Base-by-base conservation (phyloP, 2,329 filamentous ascomycete genomes). In the Sordariomycetes sp. region DNA sequence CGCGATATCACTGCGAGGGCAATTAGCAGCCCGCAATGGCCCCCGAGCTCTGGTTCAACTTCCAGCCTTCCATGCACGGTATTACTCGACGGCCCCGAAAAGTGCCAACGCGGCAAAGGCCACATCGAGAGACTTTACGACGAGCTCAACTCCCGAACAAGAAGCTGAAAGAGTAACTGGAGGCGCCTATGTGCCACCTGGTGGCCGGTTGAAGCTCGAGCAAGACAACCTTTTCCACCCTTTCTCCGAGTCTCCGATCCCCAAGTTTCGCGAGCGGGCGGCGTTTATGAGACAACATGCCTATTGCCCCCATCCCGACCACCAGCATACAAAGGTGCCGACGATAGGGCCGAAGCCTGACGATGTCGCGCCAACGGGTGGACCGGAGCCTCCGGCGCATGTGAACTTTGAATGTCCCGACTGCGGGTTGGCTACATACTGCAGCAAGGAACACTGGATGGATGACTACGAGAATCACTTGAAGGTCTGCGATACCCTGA, bases 401-500 rank as follows among this genome's bases (percentile, higher is more conserved):
- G 86, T 95, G 34, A 70, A 83, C 46, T 95, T 94, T 51, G 92
- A 96, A 58, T 98, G 92, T 49, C 88, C 92, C 1, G 90, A 98
- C 57, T 98, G 92, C 48, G 92, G 92, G 11, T 75, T 96, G 27
- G 88, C 93, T 0, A 79, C 94, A 6, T 94, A 92, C 54, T 98
- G 92, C 64, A 90, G 79, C 46, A 84, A 95, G 58, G 82, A 86
- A 46, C 92, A 98, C 56, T 96, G 90, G 84, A 86, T 84, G 54
- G 86, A 93, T 47, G 86, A 96, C 57, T 98, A 94, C 51, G 90
- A 96, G 59, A 73, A 79, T 14, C 92, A 98, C 58, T 58, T 98
- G 40, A 76, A 95, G 52, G 80, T 98, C 23, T 98, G 92, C 57
- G 90, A 98, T 50, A 84, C 84, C 0, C 64, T 98, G 37, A 72